Percentiles rank a stretch among this genome's conserved stretches.
Conservation (phyloP, 1,139 yeast species). For the Pichia sp. region DNA sequence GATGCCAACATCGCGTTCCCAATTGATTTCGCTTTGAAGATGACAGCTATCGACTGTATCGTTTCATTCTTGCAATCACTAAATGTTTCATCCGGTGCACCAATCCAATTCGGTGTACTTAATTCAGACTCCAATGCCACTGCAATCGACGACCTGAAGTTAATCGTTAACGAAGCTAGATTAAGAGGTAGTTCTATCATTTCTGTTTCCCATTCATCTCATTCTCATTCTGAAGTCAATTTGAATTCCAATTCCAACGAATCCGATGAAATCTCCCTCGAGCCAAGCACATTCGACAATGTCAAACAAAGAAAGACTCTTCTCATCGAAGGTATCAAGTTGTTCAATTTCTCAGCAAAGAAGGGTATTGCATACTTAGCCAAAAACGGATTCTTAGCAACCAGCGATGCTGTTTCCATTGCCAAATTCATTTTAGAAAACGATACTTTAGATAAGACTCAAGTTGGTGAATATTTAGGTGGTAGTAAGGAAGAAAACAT, state of each 20-base stretch:
- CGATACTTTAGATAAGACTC: slow-evolving; percentile 72
- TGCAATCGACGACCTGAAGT: slow-evolving; percentile 14
- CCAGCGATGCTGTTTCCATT: slow-evolving; percentile 61
- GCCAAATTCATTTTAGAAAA: slow-evolving; percentile 75
- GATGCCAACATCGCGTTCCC: slow-evolving; percentile 60
- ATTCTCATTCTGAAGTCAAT: slow-evolving; percentile 12
- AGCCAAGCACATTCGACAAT: slow-evolving; percentile 77
- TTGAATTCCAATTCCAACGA: slow-evolving; percentile 7
- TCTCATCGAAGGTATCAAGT: slow-evolving; percentile 70
- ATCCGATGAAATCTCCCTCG: slow-evolving; percentile 50
- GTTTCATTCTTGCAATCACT: slow-evolving; percentile 83
- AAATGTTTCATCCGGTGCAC: slow-evolving; percentile 79
- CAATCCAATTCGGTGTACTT: slow-evolving; percentile 16
- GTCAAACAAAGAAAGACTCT: slow-evolving; percentile 83
- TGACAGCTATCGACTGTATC: slow-evolving; percentile 75
- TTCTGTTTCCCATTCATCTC: slow-evolving; percentile 16
- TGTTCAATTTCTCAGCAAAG: slow-evolving; percentile 84
- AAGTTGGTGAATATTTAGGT: slow-evolving; percentile 89
- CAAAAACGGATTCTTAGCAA: slow-evolving; percentile 59
- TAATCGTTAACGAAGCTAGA: slow-evolving; percentile 15
- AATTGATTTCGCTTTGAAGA: slow-evolving; percentile 78
- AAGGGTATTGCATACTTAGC: slow-evolving; percentile 68
- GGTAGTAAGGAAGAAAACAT: slow-evolving; percentile 81
- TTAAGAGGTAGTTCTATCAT: slow-evolving; percentile 21
- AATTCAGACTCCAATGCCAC: not conserved